Evolutionary conservation across 768 basidiomycete genomes (phyloP).

Genomic region (Russula sp.): DNA sequence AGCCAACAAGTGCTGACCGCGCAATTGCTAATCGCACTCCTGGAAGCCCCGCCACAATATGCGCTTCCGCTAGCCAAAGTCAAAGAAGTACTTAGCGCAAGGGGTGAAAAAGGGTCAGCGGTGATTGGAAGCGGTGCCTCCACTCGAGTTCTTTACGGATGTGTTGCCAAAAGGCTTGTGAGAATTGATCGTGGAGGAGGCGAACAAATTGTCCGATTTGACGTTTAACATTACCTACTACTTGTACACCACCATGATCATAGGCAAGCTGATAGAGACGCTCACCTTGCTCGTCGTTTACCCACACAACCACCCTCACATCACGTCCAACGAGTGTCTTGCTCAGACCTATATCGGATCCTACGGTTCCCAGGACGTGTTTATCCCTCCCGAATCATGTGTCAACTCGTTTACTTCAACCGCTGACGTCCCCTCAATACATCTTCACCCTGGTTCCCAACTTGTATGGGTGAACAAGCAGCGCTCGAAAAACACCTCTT

Average conservation of each 20-base stretch:
- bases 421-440: slow-evolving; percentile 1
- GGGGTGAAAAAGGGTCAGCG: slow-evolving; percentile 39
- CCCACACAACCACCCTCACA: slow-evolving; percentile 44
- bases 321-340: slow-evolving; percentile 45
- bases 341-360: slow-evolving; percentile 54
- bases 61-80: slow-evolving; percentile 59
- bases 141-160: slow-evolving; percentile 66
- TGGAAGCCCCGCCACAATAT: slow-evolving; percentile 51
- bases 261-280: slow-evolving; percentile 23
- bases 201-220: slow-evolving; percentile 74
- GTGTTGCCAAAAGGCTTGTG: slow-evolving; percentile 76
- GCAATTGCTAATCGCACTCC: slow-evolving; percentile 57
- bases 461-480: slow-evolving; percentile 43
- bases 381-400: slow-evolving; percentile 46
- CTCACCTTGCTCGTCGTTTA: slow-evolving; percentile 41
- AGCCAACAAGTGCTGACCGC: slow-evolving; percentile 72
- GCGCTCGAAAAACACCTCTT: slow-evolving; percentile 44
- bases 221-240: slow-evolving; percentile 39
- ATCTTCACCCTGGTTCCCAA: slow-evolving; percentile 36
- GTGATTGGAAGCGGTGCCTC: slow-evolving; percentile 36
- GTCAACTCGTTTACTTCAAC: slow-evolving; percentile 31
- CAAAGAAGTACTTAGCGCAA: slow-evolving; percentile 54
- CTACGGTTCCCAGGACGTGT: slow-evolving; percentile 51
- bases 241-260: slow-evolving; percentile 15
- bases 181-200: slow-evolving; percentile 73